Evolutionary conservation across 2,329 filamentous ascomycete species (phyloP).

Genomic region (Arthrobotrys megalospora): DNA sequence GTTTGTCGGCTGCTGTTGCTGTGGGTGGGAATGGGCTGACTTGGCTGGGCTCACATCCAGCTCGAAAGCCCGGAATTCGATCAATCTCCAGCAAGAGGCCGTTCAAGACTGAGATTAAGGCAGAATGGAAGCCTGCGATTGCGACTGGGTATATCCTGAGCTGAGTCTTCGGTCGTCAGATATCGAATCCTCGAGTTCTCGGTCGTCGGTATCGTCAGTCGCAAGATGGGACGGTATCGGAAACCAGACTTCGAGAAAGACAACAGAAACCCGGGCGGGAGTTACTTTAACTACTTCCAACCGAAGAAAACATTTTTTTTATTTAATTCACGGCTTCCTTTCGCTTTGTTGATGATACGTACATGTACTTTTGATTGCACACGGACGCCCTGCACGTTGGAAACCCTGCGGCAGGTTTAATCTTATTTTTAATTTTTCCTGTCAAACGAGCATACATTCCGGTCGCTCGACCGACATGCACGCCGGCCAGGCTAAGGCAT

Average conservation of each 20-base stretch:
- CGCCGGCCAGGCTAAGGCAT: constrained; percentile 5
- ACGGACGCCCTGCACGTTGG: constrained; percentile 25
- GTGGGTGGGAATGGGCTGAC: constrained; percentile 8
- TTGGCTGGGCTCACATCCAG: constrained; percentile 9
- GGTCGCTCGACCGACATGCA: constrained; percentile 21
- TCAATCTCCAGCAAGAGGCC: constrained; percentile 19
- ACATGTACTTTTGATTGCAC: constrained; percentile 16
- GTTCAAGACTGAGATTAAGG: constrained; percentile 3
- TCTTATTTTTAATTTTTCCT: constrained; percentile 50
- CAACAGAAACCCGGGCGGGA: neutral
- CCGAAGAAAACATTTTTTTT: neutral
- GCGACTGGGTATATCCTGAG: neutral
- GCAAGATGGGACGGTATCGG: neutral
- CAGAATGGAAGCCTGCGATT: constrained; percentile 13
- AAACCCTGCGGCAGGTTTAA: constrained; percentile 45
- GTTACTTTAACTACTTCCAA: neutral
- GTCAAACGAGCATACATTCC: constrained; percentile 34
- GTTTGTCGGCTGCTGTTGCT: constrained; percentile 7
- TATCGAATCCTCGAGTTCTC: too few relatives aligned
- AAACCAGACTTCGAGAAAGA: neutral
- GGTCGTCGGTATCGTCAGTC: neutral
- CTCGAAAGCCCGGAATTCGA: constrained; percentile 26
- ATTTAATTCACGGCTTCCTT: neutral
- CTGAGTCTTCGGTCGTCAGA: too few relatives aligned
- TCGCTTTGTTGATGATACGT: neutral